phyloP scores from a whole-genome alignment of 345 rosid species.

The Carallia brachiata region DNA sequence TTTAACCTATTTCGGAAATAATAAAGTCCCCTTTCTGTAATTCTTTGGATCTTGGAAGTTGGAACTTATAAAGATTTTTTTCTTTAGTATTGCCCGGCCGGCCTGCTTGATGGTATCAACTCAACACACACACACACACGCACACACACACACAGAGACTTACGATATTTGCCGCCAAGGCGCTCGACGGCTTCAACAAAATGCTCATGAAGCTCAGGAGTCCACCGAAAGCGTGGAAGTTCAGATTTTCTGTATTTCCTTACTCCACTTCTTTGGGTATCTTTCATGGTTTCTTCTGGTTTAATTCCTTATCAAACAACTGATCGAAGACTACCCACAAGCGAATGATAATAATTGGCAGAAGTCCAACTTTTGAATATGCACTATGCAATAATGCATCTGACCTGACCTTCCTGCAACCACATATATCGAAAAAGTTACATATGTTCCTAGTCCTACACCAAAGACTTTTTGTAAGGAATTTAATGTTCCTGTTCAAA shows the following conservation, averaged over 20 bases:
- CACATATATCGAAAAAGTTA: background rate
- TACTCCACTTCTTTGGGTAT: slow-evolving; percentile 10
- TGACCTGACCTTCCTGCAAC: background rate
- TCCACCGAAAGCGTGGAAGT: slow-evolving; percentile 46
- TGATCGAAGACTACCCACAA: background rate
- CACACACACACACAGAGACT: slow-evolving; percentile 1
- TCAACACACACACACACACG: too few relatives aligned
- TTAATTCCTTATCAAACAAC: background rate
- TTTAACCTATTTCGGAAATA: too few relatives aligned
- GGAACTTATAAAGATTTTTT: too few relatives aligned
- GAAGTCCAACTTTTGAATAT: background rate
- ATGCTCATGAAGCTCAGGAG: slow-evolving; percentile 42
- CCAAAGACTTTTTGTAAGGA: slow-evolving; percentile 27
- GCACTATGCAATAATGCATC: background rate
- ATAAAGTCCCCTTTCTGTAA: too few relatives aligned
- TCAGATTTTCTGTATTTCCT: slow-evolving; percentile 46
- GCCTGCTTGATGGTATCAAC: too few relatives aligned
- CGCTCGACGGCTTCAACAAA: slow-evolving; percentile 32
- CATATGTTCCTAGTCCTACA: slow-evolving; percentile 19
- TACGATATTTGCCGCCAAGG: slow-evolving; percentile 52
- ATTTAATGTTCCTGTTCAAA: slow-evolving; percentile 7
- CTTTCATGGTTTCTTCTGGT: slow-evolving; percentile 17
- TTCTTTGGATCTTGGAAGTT: too few relatives aligned
- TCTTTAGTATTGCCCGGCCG: too few relatives aligned
- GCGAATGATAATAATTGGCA: background rate